Evolutionary conservation across 2,329 filamentous ascomycete species (phyloP).

Genomic region (Calonectria honghensis): DNA sequence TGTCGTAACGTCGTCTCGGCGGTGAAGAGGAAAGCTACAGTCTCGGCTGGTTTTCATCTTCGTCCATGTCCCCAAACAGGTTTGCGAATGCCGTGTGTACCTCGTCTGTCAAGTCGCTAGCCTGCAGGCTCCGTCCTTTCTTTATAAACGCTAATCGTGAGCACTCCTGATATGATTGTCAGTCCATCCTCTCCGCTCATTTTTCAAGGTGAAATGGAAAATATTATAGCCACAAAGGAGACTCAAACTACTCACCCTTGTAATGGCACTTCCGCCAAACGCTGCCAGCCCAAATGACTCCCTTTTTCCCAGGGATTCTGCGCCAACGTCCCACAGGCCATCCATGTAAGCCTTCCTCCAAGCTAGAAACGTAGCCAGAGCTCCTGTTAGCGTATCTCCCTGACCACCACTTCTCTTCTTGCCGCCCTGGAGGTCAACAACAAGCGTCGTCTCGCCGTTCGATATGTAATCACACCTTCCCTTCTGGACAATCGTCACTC

Average conservation of each 20-base stretch:
- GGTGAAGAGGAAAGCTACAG: conserved; percentile 50
- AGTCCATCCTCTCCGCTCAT: conserved; percentile 11
- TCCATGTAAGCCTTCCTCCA: conserved; percentile 94
- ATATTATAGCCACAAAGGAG: background rate
- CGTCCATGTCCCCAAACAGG: conserved; percentile 83
- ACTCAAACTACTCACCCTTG: conserved; percentile 75
- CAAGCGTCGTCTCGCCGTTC: conserved; percentile 84
- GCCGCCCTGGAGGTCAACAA: conserved; percentile 87
- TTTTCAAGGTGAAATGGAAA: background rate
- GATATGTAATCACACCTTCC: conserved; percentile 88
- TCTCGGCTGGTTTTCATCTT: conserved; percentile 59
- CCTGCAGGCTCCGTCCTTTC: conserved; percentile 91
- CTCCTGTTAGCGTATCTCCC: conserved; percentile 95
- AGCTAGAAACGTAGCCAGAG: conserved; percentile 89
- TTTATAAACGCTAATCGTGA: conserved; percentile 90
- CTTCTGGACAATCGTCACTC: conserved; percentile 95
- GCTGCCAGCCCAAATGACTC: conserved; percentile 86
- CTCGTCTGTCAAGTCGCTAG: conserved; percentile 93
- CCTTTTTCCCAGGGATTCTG: conserved; percentile 66
- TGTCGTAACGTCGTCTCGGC: background rate
- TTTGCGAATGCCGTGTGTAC: conserved; percentile 88
- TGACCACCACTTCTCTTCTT: conserved; percentile 94
- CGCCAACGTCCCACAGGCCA: conserved; percentile 80
- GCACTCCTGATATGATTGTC: conserved; percentile 74
- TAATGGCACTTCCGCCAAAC: conserved; percentile 90